Conservation (phyloP, 345 rosid species). For the Eucalyptus victrix region DNA sequence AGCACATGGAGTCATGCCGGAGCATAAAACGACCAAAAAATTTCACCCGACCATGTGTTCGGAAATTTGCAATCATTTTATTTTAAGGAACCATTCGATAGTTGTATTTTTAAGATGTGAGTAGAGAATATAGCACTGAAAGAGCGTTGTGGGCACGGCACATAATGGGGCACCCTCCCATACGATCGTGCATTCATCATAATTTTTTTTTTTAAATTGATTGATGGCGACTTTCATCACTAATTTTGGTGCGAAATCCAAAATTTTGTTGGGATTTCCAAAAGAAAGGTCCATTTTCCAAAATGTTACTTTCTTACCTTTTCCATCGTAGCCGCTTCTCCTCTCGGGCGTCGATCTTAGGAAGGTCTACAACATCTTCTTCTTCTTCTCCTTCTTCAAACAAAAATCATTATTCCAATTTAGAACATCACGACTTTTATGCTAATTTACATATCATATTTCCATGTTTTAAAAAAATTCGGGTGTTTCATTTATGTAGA, state of each 20-base stretch:
- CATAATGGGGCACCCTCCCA: not conserved
- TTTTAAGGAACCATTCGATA: no score
- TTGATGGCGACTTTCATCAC: not conserved
- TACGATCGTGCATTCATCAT: not conserved
- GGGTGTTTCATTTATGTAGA: not conserved
- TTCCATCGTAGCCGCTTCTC: not conserved
- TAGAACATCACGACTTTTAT: not conserved
- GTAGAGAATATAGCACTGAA: not conserved
- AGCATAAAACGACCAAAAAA: not conserved
- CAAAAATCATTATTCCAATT: not conserved
- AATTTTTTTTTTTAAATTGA: no score
- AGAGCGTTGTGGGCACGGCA: no score
- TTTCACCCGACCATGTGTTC: no score
- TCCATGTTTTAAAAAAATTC: not conserved
- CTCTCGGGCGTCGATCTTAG: not conserved
- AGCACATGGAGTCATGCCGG: not conserved
- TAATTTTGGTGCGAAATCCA: not conserved
- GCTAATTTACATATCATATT: not conserved
- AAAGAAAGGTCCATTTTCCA: not conserved
- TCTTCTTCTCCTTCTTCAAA: no score
- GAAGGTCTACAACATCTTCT: not conserved
- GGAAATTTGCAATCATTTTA: no score
- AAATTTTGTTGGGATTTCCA: not conserved
- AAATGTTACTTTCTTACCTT: not conserved
- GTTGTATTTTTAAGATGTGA: no score